Evolutionary conservation across 129 eudicot genomes (phyloP).

Genomic region (Flaveria trinervia): DNA sequence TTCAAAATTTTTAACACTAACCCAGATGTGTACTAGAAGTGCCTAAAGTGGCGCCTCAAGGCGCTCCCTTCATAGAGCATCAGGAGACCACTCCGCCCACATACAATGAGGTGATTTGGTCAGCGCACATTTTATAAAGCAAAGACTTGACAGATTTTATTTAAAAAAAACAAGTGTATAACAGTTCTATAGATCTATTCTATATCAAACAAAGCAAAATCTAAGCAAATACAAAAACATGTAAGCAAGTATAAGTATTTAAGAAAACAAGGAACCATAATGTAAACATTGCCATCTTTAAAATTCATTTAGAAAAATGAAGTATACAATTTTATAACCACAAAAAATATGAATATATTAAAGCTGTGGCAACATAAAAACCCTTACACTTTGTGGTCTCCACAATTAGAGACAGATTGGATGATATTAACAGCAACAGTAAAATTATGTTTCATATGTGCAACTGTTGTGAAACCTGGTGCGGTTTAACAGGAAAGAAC

Average conservation of each 20-base stretch:
- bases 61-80: no score
- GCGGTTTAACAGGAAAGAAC: background rate
- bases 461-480: slow-evolving; percentile 6
- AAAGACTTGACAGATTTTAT: no score
- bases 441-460: slow-evolving; percentile 2
- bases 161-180: background rate
- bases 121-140: no score
- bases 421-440: slow-evolving; percentile 2
- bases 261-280: background rate
- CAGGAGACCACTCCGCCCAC: no score
- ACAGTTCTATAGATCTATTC: background rate
- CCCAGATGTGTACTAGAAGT: no score
- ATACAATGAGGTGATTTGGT: no score
- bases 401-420: no score
- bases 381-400: slow-evolving; percentile 1
- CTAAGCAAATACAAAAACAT: background rate
- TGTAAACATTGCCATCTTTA: background rate
- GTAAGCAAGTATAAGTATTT: background rate
- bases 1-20: no score
- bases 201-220: background rate
- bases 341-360: background rate
- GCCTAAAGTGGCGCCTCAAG: no score
- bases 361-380: slow-evolving; percentile 5
- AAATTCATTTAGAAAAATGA: background rate
- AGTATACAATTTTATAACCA: background rate